These are phyloP conservation scores for Plectranthus barbatus DNA, from an alignment of 257 asterid genomes.

Conservation along the genomic window DNA sequence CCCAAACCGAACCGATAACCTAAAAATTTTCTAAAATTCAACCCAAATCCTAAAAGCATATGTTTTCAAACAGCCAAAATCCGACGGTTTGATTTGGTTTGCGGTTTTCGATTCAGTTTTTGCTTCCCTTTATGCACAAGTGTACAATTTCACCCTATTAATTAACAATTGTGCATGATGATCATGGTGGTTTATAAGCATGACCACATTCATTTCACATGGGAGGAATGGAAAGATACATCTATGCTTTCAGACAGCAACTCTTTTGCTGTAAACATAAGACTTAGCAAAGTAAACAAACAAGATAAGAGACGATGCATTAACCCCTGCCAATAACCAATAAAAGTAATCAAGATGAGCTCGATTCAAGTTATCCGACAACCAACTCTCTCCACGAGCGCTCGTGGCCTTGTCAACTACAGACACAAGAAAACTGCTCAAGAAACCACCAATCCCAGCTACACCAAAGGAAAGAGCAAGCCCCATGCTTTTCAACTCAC, in stretches of 20 bases:
- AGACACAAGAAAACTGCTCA: constrained; percentile 37
- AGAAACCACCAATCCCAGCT: constrained; percentile 34
- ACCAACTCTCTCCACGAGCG: constrained; percentile 30
- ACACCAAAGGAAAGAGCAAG: constrained; percentile 33
- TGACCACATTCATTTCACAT: no score
- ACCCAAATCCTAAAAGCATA: no score
- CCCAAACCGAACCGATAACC: no score
- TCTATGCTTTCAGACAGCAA: not conserved
- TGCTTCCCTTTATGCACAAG: no score
- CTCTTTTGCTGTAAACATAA: constrained; percentile 15
- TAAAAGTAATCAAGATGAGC: constrained; percentile 56
- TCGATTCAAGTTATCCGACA: constrained; percentile 38
- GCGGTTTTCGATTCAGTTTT: no score
- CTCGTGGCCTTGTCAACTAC: constrained; percentile 21
- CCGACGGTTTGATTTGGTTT: no score
- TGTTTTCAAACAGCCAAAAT: no score
- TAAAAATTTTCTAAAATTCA: no score
- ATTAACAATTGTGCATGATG: no score
- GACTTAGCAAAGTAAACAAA: constrained; percentile 27
- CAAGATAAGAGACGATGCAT: constrained; percentile 8
- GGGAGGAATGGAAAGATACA: no score
- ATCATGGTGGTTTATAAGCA: no score
- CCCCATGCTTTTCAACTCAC: constrained; percentile 33
- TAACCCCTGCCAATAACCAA: constrained; percentile 30
- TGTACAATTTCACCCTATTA: no score